Evolutionary conservation across 495 filamentous ascomycete species (phyloP).

Genomic region (Parathielavia hyrcaniae): DNA sequence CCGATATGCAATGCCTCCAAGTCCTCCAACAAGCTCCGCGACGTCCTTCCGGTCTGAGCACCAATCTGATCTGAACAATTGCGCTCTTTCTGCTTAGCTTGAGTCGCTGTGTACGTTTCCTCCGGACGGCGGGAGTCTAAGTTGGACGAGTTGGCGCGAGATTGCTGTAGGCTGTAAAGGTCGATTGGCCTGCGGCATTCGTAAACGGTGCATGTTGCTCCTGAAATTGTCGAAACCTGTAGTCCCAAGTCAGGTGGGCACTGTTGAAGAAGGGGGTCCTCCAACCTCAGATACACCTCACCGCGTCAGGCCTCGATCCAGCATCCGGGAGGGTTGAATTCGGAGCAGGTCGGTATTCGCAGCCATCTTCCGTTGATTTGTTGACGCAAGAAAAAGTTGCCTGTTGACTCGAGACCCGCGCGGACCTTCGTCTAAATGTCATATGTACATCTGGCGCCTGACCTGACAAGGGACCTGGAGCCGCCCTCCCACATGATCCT

Average conservation of each 20-base stretch:
- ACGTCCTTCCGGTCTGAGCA: too few relatives aligned
- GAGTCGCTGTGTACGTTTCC: not conserved
- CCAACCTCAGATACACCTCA: not conserved
- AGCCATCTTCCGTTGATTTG: not conserved
- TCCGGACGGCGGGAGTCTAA: not conserved
- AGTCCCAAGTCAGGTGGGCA: not conserved
- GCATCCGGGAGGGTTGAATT: not conserved
- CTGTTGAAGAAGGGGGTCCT: not conserved
- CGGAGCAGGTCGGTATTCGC: not conserved
- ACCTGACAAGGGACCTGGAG: constrained; percentile 17
- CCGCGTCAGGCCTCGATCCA: too few relatives aligned
- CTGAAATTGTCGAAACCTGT: not conserved
- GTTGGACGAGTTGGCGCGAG: not conserved
- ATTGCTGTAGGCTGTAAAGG: not conserved
- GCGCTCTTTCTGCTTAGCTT: constrained; percentile 20
- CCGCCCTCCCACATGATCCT: not conserved
- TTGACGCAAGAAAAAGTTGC: constrained; percentile 18
- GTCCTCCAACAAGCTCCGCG: too few relatives aligned
- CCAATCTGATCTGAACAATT: too few relatives aligned
- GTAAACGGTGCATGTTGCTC: not conserved
- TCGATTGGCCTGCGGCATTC: not conserved
- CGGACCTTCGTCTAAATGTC: constrained; percentile 23
- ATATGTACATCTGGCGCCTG: constrained; percentile 29
- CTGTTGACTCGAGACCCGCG: constrained; percentile 20
- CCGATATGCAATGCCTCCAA: too few relatives aligned